A percentile compares a stretch with the other conserved stretches of the same genome.
phyloP scores from a whole-genome alignment of 371 early-diverging fungal genomes.

The Umbelopsis sp. region DNA sequence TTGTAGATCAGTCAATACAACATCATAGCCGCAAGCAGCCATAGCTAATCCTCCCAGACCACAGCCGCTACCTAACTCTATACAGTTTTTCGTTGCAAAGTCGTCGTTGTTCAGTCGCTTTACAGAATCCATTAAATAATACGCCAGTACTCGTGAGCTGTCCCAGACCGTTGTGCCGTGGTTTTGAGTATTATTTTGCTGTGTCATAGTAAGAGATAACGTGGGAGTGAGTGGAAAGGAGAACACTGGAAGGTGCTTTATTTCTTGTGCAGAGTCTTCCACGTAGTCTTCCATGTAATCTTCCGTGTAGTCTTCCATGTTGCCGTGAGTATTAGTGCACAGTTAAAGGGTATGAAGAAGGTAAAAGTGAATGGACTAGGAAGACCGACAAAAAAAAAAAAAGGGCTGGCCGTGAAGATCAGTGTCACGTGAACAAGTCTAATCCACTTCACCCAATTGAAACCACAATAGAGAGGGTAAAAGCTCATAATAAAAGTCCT shows the following conservation, averaged over 20 bases:
- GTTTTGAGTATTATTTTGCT: constrained; percentile 39
- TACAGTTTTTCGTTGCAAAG: constrained; percentile 28
- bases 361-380: too few species aligned
- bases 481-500: too few species aligned
- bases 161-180: constrained; percentile 52
- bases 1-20: constrained; percentile 38
- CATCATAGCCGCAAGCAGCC: constrained; percentile 41
- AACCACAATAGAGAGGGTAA: too few species aligned
- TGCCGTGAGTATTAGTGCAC: too few species aligned
- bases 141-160: constrained; percentile 35
- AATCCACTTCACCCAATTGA: too few species aligned
- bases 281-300: background rate
- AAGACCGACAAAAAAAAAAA: too few species aligned
- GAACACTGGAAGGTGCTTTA: constrained; percentile 35
- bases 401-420: too few species aligned
- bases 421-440: too few species aligned
- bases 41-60: constrained; percentile 39
- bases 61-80: constrained; percentile 48
- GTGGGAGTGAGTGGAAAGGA: constrained; percentile 27
- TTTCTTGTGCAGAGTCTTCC: constrained; percentile 22
- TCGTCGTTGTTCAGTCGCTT: constrained; percentile 20
- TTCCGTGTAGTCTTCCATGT: too few species aligned
- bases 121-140: constrained; percentile 35
- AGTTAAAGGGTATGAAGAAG: too few species aligned
- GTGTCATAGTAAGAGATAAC: constrained; percentile 29